Base-by-base conservation (phyloP, 768 basidiomycete species). In the Kwoniella dejecticola region DNA sequence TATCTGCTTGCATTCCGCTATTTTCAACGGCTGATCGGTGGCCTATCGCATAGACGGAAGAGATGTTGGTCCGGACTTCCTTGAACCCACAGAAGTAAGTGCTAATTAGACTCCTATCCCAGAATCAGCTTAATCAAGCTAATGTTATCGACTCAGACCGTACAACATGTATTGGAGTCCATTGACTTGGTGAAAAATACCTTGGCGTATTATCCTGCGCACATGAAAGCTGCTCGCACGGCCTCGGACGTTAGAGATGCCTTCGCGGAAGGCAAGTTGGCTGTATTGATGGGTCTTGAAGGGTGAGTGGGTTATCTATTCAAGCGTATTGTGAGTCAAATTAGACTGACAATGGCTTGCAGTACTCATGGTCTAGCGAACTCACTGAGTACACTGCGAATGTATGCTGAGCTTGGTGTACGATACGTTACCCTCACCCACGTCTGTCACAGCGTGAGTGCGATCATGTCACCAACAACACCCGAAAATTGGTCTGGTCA, bases 371-470 rank as follows among this genome's bases (percentile, higher is more conserved):
- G 48, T 40, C 54, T 70, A 27, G 66, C 62, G 8, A 67, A 67
- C 44, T 67, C 66, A 0, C 52, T 70, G 4, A 56, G 57, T 2
- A 64, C 57, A 29, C 26, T 70, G 19, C 46, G 69, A 11, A 59
- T 70, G 7, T 63, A 57, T 17, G 64, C 64, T 23, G 49, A 54
- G 27, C 52, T 70, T 3, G 69, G 69, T 24, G 59, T 64, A 2
- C 33, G 62, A 30, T 70, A 70, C 40, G 30, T 64, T 15, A 70
- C 65, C 13, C 48, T 70, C 17, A 67, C 69, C 3, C 69, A 70
- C 41, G 49, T 60, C 29, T 64, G 63, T 57, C 69, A 66, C 29
- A 47, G 41, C 8, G 56, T 55, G 21, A 45, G 53, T 55, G 3
- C 30, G 10, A 19, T 44, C 38, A n/a, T 10, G 26, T 42, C 7